These are phyloP conservation scores for Aspergillus nidulans DNA, from an alignment of 495 filamentous ascomycete species.

Conservation along the genomic window DNA sequence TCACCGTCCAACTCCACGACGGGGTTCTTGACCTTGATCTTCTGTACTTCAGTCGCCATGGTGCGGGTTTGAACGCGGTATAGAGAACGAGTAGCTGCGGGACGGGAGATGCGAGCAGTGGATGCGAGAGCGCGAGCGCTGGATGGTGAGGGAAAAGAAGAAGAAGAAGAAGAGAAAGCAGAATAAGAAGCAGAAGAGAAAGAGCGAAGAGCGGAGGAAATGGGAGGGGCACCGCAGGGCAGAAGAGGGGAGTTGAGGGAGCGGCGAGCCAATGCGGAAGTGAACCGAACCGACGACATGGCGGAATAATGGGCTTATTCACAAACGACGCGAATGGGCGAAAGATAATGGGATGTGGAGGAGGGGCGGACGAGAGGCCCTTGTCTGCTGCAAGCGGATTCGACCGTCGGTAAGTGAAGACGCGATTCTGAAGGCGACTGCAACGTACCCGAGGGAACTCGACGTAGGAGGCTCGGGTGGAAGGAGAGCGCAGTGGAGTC, in stretches of 20 bases:
- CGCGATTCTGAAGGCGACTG: conserved; percentile 2
- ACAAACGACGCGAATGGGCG: conserved; percentile 11
- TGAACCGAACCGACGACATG: conserved; percentile 40
- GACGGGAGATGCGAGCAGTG: conserved; percentile 26
- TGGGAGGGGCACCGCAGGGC: conserved; percentile 30
- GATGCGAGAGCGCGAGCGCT: conserved; percentile 22
- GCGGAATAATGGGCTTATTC: conserved; percentile 7
- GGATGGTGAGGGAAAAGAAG: conserved; percentile 20
- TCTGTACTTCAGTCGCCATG: conserved; percentile 48
- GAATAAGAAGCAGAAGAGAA: conserved; percentile 16
- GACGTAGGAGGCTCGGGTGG: conserved; percentile 17
- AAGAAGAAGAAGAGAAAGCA: conserved; percentile 17
- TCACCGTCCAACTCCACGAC: conserved; percentile 97
- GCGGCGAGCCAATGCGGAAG: conserved; percentile 42
- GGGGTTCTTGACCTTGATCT: conserved; percentile 98
- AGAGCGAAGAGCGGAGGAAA: conserved; percentile 22
- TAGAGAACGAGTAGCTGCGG: conserved; percentile 30
- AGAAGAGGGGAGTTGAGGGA: conserved; percentile 29
- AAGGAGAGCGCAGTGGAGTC: conserved; percentile 24
- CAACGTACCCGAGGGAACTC: conserved; percentile 23
- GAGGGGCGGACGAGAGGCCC: conserved; percentile 7
- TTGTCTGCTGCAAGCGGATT: conserved; percentile 13
- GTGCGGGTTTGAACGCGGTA: conserved; percentile 38
- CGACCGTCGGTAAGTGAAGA: conserved; percentile 20
- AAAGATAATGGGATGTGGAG: conserved; percentile 9